Percentiles rank a stretch among this genome's conserved stretches.
phyloP scores from a whole-genome alignment of 805 yeast species.

The Suhomyces prunicola region DNA sequence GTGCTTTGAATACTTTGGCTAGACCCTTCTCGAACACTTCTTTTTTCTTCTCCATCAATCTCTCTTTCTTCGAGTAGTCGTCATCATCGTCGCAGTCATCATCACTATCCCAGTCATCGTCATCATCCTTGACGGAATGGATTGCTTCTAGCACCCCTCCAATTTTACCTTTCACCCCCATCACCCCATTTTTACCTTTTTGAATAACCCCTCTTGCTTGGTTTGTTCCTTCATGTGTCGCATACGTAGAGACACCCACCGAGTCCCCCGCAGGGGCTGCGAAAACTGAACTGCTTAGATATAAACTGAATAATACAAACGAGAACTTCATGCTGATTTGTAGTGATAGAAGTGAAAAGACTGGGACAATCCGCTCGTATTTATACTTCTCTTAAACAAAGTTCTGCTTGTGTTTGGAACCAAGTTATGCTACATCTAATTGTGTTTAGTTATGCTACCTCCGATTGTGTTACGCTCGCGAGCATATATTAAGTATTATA shows the following conservation, averaged over 20 bases:
- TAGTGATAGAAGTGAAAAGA: not conserved
- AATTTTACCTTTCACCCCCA: not conserved
- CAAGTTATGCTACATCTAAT: not conserved
- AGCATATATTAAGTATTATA: not conserved
- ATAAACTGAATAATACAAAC: not conserved
- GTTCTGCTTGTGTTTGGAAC: not conserved
- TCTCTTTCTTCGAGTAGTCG: not conserved
- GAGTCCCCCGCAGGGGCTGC: not conserved
- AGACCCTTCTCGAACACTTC: slow-evolving; percentile 9
- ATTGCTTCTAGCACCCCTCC: not conserved
- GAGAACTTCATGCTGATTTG: not conserved
- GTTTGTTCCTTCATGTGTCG: not conserved
- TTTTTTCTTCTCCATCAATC: not conserved
- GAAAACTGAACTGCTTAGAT: not conserved
- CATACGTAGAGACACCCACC: not conserved
- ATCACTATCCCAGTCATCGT: slow-evolving; percentile 2
- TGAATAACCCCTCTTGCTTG: not conserved
- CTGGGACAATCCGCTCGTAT: not conserved
- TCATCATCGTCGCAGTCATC: not conserved
- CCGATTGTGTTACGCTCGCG: not conserved
- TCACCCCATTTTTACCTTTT: not conserved
- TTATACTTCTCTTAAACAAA: not conserved
- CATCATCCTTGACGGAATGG: not conserved
- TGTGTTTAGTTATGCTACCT: not conserved
- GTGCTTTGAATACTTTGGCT: slow-evolving; percentile 19